Evolutionary conservation across 495 filamentous ascomycete species (phyloP), one percentile per base, ranked within the genome.

Genomic region (Lepraria neglecta): DNA sequence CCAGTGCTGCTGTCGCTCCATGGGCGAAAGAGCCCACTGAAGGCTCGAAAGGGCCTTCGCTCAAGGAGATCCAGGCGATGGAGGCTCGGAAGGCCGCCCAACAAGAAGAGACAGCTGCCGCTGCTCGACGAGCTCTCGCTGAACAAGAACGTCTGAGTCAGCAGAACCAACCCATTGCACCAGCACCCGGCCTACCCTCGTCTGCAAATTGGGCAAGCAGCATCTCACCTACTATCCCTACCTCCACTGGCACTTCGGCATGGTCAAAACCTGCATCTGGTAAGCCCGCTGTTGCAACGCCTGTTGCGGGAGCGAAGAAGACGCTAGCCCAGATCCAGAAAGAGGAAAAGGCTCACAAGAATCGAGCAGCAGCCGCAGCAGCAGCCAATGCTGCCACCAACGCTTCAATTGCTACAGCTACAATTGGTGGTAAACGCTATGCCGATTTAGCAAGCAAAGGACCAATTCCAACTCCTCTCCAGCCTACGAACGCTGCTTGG

Each of bases 61-160:
- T 98, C 59, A 97, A 90, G 74, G 92, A 98, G 68, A 98, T 98
- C 44, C 94, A 98, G 69, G 94, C 96, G 73, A 83, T 89, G 28
- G 94, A 98, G 72, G 92, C 94, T 42, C 87, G 87, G 67, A 94
- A 89, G 69, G 92, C 91, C n/a, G 92, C 94, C 11, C 88, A 94
- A 71, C 86, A 81, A 33, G 94, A 97, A 67, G 91, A 94, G 64
- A 74, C 84, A 38, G 91, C 89, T 15, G 87, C 89, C 15, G 87
- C 91, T 19, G 84, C 86, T 60, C 87, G 94, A 63, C 87, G 89
- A 63, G 85, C 84, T 33, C 80, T 86, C 30, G 77, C 77, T 0
- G 89, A 96, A 71, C 90, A 89, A 68, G 92, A 98, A 68, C 81
- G 87, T 59, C 80, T 85, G 30, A 87, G 84, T 73, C 88, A 89